Conservation (phyloP, 768 basidiomycete species). For the Lactarius sanguifluus region DNA sequence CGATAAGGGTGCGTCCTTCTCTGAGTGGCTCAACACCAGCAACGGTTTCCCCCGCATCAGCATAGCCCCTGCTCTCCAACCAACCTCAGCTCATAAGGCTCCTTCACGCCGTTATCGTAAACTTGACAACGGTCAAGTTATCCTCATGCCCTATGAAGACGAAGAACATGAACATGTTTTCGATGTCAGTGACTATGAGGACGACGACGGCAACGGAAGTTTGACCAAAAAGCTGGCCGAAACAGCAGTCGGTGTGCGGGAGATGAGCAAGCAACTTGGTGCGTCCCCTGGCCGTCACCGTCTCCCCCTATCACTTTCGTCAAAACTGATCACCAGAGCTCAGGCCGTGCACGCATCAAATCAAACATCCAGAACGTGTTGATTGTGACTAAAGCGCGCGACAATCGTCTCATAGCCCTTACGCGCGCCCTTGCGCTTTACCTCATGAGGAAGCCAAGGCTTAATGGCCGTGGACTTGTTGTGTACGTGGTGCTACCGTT, state of each 20-base stretch:
- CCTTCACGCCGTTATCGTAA: slow-evolving; percentile 32
- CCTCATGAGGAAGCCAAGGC: slow-evolving; percentile 84
- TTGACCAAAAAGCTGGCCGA: slow-evolving; percentile 92
- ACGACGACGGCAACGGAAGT: slow-evolving; percentile 69
- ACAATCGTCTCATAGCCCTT: slow-evolving; percentile 93
- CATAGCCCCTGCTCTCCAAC: slow-evolving; percentile 51
- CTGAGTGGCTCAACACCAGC: slow-evolving; percentile 59
- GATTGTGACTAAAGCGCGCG: slow-evolving; percentile 96
- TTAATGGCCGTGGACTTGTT: slow-evolving; percentile 74
- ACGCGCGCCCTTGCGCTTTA: slow-evolving; percentile 93
- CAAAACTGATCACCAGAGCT: background rate
- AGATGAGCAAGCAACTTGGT: slow-evolving; percentile 99
- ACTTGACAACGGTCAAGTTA: slow-evolving; percentile 27
- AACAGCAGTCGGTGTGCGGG: slow-evolving; percentile 94
- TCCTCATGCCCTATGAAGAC: slow-evolving; percentile 31
- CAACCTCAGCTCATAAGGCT: slow-evolving; percentile 20
- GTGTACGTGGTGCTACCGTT: slow-evolving; percentile 54
- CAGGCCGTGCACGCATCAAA: slow-evolving; percentile 89
- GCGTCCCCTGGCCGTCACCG: slow-evolving; percentile 31
- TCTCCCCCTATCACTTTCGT: slow-evolving; percentile 1
- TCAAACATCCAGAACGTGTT: slow-evolving; percentile 91
- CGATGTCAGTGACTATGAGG: slow-evolving; percentile 52
- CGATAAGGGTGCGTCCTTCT: slow-evolving; percentile 74
- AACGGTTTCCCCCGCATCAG: slow-evolving; percentile 42
- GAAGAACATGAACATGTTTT: slow-evolving; percentile 28